phyloP scores from a whole-genome alignment of 768 basidiomycete species.

The Clitopilus hobsonii region DNA sequence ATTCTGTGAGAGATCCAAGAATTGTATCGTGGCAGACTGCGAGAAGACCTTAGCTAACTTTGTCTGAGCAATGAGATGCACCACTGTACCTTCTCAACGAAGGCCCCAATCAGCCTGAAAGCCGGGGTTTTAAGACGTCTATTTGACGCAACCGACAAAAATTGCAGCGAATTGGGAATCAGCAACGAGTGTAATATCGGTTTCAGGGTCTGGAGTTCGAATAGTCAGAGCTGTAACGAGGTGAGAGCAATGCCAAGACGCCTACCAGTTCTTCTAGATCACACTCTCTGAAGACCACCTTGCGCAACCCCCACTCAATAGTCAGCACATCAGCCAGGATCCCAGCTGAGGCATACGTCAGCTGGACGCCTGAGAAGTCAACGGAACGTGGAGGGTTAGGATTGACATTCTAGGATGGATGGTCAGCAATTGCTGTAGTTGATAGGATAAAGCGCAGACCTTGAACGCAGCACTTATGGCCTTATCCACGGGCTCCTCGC shows the following conservation, averaged over 20 bases:
- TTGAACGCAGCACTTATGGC: slow-evolving; percentile 68
- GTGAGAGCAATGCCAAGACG: slow-evolving; percentile 6
- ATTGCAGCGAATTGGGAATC: slow-evolving; percentile 75
- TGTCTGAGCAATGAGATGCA: background rate
- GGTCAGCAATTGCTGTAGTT: background rate
- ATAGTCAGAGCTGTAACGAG: background rate
- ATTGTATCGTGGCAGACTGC: slow-evolving; percentile 74
- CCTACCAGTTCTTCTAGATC: slow-evolving; percentile 79
- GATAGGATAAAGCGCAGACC: slow-evolving; percentile 33
- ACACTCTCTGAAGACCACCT: slow-evolving; percentile 82
- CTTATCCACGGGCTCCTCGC: slow-evolving; percentile 66
- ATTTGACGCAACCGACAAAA: slow-evolving; percentile 85
- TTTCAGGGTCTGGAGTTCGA: slow-evolving; percentile 62
- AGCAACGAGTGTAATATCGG: slow-evolving; percentile 87
- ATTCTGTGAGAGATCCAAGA: slow-evolving; percentile 89
- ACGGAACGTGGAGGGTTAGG: slow-evolving; percentile 60
- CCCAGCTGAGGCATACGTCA: slow-evolving; percentile 65
- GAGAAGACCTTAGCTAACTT: background rate
- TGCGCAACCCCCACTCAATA: slow-evolving; percentile 90
- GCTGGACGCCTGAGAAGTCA: slow-evolving; percentile 75
- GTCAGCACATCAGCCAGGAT: slow-evolving; percentile 88
- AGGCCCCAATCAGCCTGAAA: slow-evolving; percentile 78
- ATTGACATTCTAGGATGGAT: slow-evolving; percentile 40
- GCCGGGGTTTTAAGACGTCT: slow-evolving; percentile 70
- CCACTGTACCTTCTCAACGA: slow-evolving; percentile 60